Base-by-base conservation (phyloP, 2,329 filamentous ascomycete genomes). In the Celoporthe dispersa region DNA sequence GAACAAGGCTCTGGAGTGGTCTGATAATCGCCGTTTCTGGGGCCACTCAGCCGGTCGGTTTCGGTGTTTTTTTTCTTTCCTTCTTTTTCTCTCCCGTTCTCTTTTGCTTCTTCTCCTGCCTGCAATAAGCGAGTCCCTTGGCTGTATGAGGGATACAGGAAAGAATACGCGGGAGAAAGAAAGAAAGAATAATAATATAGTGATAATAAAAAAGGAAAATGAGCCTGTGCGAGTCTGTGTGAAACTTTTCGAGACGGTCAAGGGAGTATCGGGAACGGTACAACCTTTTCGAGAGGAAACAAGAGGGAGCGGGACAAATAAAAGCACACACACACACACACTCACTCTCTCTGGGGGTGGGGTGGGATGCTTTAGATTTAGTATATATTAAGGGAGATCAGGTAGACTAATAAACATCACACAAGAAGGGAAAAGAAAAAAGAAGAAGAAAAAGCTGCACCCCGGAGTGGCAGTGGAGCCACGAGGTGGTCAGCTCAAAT, bases 11-110 rank as follows among this genome's bases (percentile, higher is more conserved):
- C 59, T 39, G 44, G 25, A 39, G 68, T 72, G 70, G 70, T 68
- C 64, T 72, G 70, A 72, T 70, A 65, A 68, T 72, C 65, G 65
- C 39, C 62, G 57, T 57, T 72, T 72, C 68, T 72, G 59, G 68
- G 65, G 68, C 70, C 70, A 72, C 70, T 70, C 31, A 53, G 39
- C 55, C 68, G 65, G 70, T 57, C 28, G 31, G 51, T 57, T 57
- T 64, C 44, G 61, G 19, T 67, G 53, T 33, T 66, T 57, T 59
- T 41, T 37, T 39, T 28, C 31, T 39, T 64, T 44, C 2, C 22
- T 48, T 48, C 8, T 48, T n/a, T 22, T n/a, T 48, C 44, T 44
- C 41, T 44, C 41, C 4, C 9, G 41, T 22, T 22, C 6, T 1
- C 5, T 44, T 44, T 44, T 8, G n/a, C n/a, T 48, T n/a, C 1